phyloP scores from a whole-genome alignment of 169 alveolate genomes.

The Eimeria acervulina region DNA sequence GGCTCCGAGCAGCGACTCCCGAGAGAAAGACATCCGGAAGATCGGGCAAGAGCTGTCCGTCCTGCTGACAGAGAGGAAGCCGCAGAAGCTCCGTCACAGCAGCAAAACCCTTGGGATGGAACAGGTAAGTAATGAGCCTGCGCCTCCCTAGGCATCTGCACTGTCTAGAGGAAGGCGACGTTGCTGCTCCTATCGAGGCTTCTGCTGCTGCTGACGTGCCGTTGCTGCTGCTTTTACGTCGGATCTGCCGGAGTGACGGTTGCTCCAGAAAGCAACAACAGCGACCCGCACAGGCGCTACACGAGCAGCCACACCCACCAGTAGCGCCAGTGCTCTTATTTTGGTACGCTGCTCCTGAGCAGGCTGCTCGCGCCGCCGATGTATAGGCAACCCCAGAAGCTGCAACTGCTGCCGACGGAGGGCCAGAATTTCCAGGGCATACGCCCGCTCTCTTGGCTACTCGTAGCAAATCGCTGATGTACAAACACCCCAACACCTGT shows the following conservation, averaged over 20 bases:
- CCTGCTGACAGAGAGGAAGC: slow-evolving; percentile 51
- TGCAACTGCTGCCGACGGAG: slow-evolving; percentile 47
- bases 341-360: neutral
- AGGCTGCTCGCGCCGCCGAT: neutral
- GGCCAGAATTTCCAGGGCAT: slow-evolving; percentile 41
- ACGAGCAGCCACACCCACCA: neutral
- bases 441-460: slow-evolving; percentile 46
- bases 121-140: slow-evolving; percentile 27
- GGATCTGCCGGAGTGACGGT: slow-evolving; percentile 23
- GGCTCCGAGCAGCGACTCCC: neutral
- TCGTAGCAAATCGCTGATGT: slow-evolving; percentile 28
- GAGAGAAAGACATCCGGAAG: slow-evolving; percentile 64
- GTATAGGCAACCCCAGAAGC: slow-evolving; percentile 35
- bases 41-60: slow-evolving; percentile 69
- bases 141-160: slow-evolving; percentile 65
- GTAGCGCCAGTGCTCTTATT: neutral
- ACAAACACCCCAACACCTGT: slow-evolving; percentile 64
- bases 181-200: neutral
- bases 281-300: slow-evolving; percentile 64
- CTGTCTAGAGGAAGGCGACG: neutral
- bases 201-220: neutral
- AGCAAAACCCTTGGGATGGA: slow-evolving; percentile 45
- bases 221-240: neutral
- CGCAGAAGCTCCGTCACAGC: slow-evolving; percentile 41
- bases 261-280: slow-evolving; percentile 42